Evolutionary conservation across 345 rosid genomes (phyloP).

Genomic region (Syzygium aqueum): DNA sequence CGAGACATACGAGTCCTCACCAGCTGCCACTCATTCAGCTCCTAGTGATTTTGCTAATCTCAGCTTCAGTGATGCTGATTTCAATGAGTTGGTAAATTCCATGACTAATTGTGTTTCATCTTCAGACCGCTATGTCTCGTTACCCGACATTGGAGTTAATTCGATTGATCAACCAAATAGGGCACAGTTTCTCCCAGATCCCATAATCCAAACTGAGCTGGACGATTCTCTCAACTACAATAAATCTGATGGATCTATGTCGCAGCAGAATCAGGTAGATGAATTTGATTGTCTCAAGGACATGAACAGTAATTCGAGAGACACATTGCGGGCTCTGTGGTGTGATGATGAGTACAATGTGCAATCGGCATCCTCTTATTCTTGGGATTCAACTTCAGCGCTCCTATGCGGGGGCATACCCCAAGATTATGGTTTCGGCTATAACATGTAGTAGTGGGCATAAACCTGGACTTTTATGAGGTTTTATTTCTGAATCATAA

Average conservation of each 20-base stretch:
- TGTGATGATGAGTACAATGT: background rate
- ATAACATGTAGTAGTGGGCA: background rate
- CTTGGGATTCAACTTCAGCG: background rate
- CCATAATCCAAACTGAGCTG: background rate
- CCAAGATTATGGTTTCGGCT: background rate
- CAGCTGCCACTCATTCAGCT: background rate
- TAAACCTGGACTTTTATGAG: background rate
- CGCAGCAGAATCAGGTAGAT: conserved; percentile 14
- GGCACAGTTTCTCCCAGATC: background rate
- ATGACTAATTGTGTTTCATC: background rate
- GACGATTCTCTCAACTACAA: conserved; percentile 7
- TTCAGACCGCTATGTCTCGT: background rate
- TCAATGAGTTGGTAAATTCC: background rate
- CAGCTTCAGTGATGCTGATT: background rate
- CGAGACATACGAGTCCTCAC: background rate
- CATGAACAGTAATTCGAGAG: background rate
- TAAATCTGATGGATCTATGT: conserved; percentile 12
- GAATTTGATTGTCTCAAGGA: conserved; percentile 50
- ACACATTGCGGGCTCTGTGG: background rate
- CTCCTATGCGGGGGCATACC: background rate
- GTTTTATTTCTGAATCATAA: background rate
- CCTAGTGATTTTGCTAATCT: background rate
- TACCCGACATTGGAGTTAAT: background rate
- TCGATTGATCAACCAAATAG: background rate
- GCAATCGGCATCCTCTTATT: background rate